Percentiles rank a stretch among this genome's conserved stretches.
Evolutionary conservation across 1,284 basidiomycete genomes (phyloP).

Genomic region (Rhizoctonia solani): DNA sequence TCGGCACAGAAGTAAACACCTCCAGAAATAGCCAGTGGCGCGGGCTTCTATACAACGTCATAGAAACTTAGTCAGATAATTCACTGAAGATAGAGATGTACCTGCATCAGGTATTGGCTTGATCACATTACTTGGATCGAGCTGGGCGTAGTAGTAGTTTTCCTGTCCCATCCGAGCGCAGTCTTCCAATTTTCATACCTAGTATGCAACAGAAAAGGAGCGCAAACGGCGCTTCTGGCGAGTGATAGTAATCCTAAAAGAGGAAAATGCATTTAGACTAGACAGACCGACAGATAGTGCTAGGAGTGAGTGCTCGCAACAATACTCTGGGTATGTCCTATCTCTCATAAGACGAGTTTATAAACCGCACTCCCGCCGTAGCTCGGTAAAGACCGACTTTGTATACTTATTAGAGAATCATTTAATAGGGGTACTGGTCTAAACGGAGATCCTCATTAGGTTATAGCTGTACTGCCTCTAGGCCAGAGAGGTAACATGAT

Average conservation of each 20-base stretch:
- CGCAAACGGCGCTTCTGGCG: not conserved
- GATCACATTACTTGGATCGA: slow-evolving; percentile 26
- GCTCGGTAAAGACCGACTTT: no score
- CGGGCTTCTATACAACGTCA: no score
- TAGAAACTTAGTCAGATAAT: no score
- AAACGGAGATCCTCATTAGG: no score
- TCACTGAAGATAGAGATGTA: no score
- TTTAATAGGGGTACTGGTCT: no score
- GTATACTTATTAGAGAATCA: no score
- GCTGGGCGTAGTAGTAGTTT: slow-evolving; percentile 16
- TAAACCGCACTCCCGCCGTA: no score
- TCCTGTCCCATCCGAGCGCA: slow-evolving; percentile 19
- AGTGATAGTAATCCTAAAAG: slow-evolving; percentile 1
- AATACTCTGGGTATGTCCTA: no score
- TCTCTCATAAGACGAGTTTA: no score
- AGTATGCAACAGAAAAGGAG: not conserved
- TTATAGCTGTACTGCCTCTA: no score
- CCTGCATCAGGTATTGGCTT: slow-evolving; percentile 5
- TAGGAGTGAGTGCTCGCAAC: not conserved
- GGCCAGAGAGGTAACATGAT: no score
- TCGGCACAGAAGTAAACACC: slow-evolving; percentile 21
- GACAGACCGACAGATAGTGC: not conserved
- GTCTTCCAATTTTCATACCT: slow-evolving; percentile 21
- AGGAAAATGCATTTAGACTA: not conserved
- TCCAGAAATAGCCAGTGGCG: not conserved